Evolutionary conservation across 441 rosid genomes (phyloP).

Genomic region (Gossypium gossypioides): DNA sequence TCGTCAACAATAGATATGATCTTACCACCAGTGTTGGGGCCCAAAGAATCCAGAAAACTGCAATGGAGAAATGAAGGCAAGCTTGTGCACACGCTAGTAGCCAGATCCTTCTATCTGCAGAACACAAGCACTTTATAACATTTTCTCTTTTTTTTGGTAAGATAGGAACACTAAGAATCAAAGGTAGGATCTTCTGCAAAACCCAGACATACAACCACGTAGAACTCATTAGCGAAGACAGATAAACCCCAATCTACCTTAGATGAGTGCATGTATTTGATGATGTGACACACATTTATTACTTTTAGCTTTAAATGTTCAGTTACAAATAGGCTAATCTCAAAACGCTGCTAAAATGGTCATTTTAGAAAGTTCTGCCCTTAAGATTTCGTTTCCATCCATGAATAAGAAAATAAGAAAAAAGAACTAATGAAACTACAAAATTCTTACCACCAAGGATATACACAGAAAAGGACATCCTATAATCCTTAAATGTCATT

Average conservation of each 20-base stretch:
- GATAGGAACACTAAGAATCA: not conserved
- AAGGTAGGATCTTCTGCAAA: not conserved
- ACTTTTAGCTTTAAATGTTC: not conserved
- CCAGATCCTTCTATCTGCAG: conserved; percentile 75
- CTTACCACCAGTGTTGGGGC: conserved; percentile 86
- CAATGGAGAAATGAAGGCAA: conserved; percentile 72
- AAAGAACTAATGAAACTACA: not conserved
- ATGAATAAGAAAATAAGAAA: not conserved
- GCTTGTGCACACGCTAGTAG: conserved; percentile 66
- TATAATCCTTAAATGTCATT: conserved; percentile 32
- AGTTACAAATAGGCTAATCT: not conserved
- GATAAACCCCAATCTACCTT: not conserved
- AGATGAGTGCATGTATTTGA: not conserved
- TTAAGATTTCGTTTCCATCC: not conserved
- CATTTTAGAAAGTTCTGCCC: not conserved
- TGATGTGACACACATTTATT: not conserved
- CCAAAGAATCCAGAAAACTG: conserved; percentile 88
- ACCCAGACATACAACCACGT: not conserved
- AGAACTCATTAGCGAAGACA: not conserved
- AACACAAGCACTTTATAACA: not conserved
- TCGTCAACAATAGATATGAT: conserved; percentile 12
- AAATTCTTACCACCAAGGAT: conserved; percentile 53
- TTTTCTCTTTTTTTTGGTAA: not conserved
- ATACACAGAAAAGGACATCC: conserved; percentile 37
- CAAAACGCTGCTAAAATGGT: not conserved